Conservation (phyloP, 2,329 filamentous ascomycete species). For the Cryphonectria parasitica region DNA sequence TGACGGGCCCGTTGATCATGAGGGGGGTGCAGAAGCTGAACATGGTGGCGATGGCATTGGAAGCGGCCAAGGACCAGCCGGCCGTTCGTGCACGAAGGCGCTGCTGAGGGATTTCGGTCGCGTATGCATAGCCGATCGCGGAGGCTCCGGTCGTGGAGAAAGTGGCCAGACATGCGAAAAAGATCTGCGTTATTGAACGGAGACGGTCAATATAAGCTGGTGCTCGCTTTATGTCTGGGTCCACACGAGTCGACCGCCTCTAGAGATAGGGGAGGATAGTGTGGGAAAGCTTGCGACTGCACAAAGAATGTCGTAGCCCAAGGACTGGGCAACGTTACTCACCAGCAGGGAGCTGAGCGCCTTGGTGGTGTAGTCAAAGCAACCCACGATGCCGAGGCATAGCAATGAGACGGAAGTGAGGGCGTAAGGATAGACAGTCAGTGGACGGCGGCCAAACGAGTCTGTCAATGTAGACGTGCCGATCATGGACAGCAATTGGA, state of each 20-base stretch:
- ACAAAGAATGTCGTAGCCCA: neutral
- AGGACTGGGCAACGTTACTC: conserved; percentile 12
- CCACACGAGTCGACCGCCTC: too few species aligned
- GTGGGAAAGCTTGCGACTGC: neutral
- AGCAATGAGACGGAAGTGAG: conserved; percentile 43
- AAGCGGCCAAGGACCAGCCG: conserved; percentile 42
- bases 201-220: neutral
- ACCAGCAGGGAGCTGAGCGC: conserved; percentile 43
- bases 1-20: conserved; percentile 45
- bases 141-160: conserved; percentile 47
- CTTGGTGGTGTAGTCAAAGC: conserved; percentile 43
- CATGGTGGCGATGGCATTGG: conserved; percentile 47
- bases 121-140: conserved; percentile 48
- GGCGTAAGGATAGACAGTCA: conserved; percentile 45
- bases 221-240: neutral
- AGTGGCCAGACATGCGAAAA: conserved; percentile 47
- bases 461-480: conserved; percentile 42
- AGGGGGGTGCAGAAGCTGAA: conserved; percentile 49
- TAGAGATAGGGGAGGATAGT: neutral
- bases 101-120: conserved; percentile 46
- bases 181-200: conserved; percentile 37
- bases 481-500: conserved; percentile 47
- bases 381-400: conserved; percentile 44
- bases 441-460: conserved; percentile 41
- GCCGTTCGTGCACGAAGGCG: conserved; percentile 45